These are phyloP conservation scores for Dipsacomyces acuminosporus DNA, from an alignment of 371 early-diverging fungal species.

Conservation along the genomic window DNA sequence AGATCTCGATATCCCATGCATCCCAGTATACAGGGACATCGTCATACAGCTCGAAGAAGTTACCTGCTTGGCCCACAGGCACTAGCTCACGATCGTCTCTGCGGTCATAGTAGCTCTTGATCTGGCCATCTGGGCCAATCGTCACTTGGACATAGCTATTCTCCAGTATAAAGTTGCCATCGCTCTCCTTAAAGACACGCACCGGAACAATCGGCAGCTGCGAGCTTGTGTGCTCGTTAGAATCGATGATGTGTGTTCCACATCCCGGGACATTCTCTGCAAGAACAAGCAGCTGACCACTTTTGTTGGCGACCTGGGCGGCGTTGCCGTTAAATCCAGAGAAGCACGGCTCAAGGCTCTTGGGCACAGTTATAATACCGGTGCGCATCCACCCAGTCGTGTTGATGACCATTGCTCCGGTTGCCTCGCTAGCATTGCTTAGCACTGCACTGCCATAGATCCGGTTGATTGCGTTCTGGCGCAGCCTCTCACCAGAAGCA, in stretches of 20 bases:
- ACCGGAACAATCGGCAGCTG: conserved; percentile 4
- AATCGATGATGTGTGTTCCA: conserved; percentile 6
- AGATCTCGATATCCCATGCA: conserved; percentile 79
- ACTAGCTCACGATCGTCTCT: conserved; percentile 62
- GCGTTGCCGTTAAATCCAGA: not conserved
- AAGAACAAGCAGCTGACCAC: conserved; percentile 8
- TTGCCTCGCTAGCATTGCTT: not conserved
- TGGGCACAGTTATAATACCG: conserved; percentile 62
- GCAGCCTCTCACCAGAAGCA: conserved; percentile 13
- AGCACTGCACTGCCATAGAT: conserved; percentile 9
- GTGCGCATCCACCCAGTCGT: conserved; percentile 75
- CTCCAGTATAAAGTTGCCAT: conserved; percentile 55
- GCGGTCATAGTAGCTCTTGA: conserved; percentile 61
- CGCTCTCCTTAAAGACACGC: conserved; percentile 1
- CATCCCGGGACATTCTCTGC: conserved; percentile 29
- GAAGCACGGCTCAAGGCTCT: not conserved
- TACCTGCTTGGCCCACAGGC: conserved; percentile 57
- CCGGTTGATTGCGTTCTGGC: conserved; percentile 10
- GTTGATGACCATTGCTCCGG: conserved; percentile 62
- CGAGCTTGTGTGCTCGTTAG: not conserved
- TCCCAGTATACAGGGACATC: conserved; percentile 87
- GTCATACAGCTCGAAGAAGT: conserved; percentile 76
- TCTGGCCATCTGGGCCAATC: conserved; percentile 67
- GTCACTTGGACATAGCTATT: conserved; percentile 62
- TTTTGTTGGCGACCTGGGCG: conserved; percentile 34